Percentiles rank a stretch among this genome's conserved stretches.
Conservation (phyloP, 2,329 filamentous ascomycete species). For the Dothistroma septosporum region DNA sequence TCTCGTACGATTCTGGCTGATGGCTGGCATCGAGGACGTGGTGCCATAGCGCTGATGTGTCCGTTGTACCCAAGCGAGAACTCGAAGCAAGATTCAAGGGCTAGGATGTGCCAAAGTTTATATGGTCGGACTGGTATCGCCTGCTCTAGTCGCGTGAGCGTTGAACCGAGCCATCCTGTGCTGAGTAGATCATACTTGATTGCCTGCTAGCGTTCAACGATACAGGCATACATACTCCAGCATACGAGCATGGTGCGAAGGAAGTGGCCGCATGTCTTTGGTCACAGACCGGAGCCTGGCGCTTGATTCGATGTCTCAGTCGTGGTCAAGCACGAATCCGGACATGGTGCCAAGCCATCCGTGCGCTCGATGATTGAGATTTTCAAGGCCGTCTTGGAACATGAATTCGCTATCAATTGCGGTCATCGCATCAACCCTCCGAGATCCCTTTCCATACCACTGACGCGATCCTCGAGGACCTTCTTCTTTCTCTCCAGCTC, state of each 20-base stretch:
- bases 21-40: background rate
- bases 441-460: conserved; percentile 64
- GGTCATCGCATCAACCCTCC: conserved; percentile 55
- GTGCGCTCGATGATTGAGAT: too few species aligned
- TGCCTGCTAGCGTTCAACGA: background rate
- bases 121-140: background rate
- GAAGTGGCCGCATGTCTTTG: background rate
- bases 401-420: background rate
- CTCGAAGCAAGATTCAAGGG: background rate
- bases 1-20: background rate
- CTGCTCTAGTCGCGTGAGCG: background rate
- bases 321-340: background rate
- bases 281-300: background rate
- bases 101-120: background rate
- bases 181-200: background rate
- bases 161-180: background rate
- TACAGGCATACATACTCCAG: background rate
- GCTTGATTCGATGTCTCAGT: background rate
- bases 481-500: conserved; percentile 62
- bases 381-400: too few species aligned
- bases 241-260: background rate
- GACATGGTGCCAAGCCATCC: too few species aligned
- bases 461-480: conserved; percentile 59
- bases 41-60: background rate
- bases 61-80: background rate